Percentiles rank a stretch among this genome's conserved stretches.
Conservation (phyloP, 768 basidiomycete genomes). For the Terana coerulea region DNA sequence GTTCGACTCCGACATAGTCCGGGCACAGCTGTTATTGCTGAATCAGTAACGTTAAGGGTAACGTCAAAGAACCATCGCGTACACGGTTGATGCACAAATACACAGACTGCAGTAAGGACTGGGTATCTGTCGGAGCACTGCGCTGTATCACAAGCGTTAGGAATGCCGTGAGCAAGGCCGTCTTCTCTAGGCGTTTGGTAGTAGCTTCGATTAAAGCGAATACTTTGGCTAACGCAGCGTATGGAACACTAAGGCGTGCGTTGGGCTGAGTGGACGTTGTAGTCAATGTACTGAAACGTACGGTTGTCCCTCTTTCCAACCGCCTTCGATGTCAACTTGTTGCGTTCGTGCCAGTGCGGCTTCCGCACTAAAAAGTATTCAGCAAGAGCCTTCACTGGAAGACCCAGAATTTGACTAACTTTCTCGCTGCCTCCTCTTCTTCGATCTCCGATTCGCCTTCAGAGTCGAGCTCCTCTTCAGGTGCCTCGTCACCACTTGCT, state of each 20-base stretch:
- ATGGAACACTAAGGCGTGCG: constrained; percentile 67
- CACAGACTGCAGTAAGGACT: constrained; percentile 80
- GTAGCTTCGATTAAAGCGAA: constrained; percentile 91
- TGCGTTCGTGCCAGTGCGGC: constrained; percentile 53
- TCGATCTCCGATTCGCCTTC: constrained; percentile 34
- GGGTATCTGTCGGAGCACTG: constrained; percentile 68
- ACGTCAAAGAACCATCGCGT: constrained; percentile 21
- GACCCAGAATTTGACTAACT: constrained; percentile 42
- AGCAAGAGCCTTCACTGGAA: too few species aligned
- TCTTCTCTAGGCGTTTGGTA: constrained; percentile 94
- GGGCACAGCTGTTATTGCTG: constrained; percentile 67
- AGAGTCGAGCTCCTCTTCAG: constrained; percentile 15
- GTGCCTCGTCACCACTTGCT: constrained; percentile 7
- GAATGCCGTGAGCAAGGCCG: constrained; percentile 82
- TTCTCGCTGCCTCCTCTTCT: constrained; percentile 56
- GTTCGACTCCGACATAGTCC: constrained; percentile 91
- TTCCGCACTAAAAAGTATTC: constrained; percentile 54
- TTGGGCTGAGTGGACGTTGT: background rate
- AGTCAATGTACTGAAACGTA: constrained; percentile 36
- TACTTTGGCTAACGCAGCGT: constrained; percentile 85
- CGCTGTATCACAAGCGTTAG: constrained; percentile 86
- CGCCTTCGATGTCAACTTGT: constrained; percentile 75
- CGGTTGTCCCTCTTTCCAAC: constrained; percentile 85
- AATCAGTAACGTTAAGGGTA: constrained; percentile 1
- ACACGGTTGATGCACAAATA: constrained; percentile 98